Evolutionary conservation across 2,329 filamentous ascomycete genomes (phyloP), one percentile per base, ranked within the genome.

Genomic region (Leptodontidium sp.): DNA sequence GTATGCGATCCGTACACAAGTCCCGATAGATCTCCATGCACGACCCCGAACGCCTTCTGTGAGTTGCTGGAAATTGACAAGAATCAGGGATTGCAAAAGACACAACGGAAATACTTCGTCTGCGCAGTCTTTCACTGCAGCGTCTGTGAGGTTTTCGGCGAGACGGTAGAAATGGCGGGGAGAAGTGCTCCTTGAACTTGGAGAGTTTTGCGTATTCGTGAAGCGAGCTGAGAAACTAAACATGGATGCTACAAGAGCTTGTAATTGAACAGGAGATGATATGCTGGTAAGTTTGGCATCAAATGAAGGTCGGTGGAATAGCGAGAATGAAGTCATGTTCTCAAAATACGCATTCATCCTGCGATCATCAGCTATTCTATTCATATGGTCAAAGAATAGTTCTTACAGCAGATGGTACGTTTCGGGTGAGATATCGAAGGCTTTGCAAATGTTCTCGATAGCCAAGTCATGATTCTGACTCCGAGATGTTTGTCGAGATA

Each of bases 21-120:
- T 70, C 15, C 77, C 75, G n/a, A 78, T 73, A 8, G 74, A 75
- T 65, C 79, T 72, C 80, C 81, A 82, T 7, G 80, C 77, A 38
- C 72, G 76, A 2, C 78, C 80, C 12, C 75, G 77, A 2, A 81
- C 80, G 26, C 79, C 78, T 24, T 75, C 73, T 0, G 76, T 78
- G 11, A 82, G 75, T 47, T 79, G 77, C 63, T 77, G 79, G 68
- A 78, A 78, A 1, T 79, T 78, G 8, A 74, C 73, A 1, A 81
- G 63, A 43, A 81, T 77, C 45, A 77, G 61, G 1, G 80, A 77
- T 68, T 82, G 81, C 8, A 82, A 68, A 17, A 82, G 65, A 65
- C 75, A 79, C 24, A 82, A 71, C 0, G 79, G 76, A 1, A 79
- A 77, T 4, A 74, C 66, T 32, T 77, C 72, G 64, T 81, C 80